Evolutionary conservation across 768 basidiomycete genomes (phyloP), one percentile per base, ranked within the genome.

Genomic region (Hortiboletus campestris): DNA sequence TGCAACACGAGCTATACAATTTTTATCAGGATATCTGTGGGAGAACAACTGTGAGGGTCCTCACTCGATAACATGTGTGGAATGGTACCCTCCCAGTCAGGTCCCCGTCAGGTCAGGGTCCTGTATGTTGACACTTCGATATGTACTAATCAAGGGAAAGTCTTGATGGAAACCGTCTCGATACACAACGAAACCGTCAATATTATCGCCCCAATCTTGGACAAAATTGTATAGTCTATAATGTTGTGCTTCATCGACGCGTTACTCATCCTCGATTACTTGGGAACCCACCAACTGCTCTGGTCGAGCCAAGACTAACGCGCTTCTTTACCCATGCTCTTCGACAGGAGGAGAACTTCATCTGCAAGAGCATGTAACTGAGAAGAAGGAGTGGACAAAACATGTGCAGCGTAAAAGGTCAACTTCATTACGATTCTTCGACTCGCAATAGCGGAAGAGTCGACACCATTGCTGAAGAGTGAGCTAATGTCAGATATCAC

Each of bases 321-420:
- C 17, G 5, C 31, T 40, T 72, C 72, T 14, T 60, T 52, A 39
- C 66, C 67, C 20, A 75, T 56, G 6, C 44, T 56, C 47, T 63
- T 60, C 11, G 70, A 70, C 16, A 63, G 63, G 35, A 70, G 67
- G 28, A 53, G 16, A 4, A 74, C 53, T 55, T 86, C 81, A 32
- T 78, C 73, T 10, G 78, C 70, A 35, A 84, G 66, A 10, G 65
- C 63, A 46, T 65, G 67, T 43, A 86, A 64, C 42, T 76, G 63
- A 4, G 61, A 58, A 40, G 74, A 61, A 1, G 86, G 80, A n/a
- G 75, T 78, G 1, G 80, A 75, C 20, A 81, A 55, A 8, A 84
- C 66, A 60, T 86, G 81, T 8, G 85, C 86, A 6, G 82, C 82
- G 59, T 91, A 92, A 71, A 86, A 92, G 14, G 76, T 68, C 25